phyloP scores from a whole-genome alignment of 345 rosid genomes.

The Garcia nutans region DNA sequence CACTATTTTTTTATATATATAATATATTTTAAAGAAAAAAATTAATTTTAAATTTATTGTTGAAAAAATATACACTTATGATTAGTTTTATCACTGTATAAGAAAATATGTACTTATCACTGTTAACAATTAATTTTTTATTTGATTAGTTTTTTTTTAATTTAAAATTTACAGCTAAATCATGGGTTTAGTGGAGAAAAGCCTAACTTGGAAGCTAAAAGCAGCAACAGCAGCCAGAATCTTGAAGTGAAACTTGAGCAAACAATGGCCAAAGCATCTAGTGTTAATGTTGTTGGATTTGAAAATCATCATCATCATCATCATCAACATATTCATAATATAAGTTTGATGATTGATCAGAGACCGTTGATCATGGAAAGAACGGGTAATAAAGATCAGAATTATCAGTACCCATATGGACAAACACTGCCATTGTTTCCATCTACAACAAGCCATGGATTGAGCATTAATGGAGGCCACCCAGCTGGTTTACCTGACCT shows the following conservation, averaged over 20 bases:
- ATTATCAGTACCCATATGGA: neutral
- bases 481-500: slow-evolving; percentile 30
- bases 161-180: neutral
- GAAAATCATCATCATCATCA: neutral
- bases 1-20: neutral
- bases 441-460: neutral
- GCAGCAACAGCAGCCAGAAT: neutral
- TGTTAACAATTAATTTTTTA: too few relatives aligned
- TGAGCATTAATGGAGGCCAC: too few relatives aligned
- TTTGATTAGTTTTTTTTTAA: too few relatives aligned
- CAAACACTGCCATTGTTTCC: neutral
- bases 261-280: neutral
- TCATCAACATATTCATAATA: neutral
- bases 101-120: neutral
- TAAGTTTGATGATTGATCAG: neutral
- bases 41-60: too few relatives aligned
- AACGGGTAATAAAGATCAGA: neutral
- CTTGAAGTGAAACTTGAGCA: neutral
- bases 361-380: slow-evolving; percentile 7
- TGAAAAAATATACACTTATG: too few relatives aligned
- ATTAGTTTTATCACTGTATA: too few relatives aligned
- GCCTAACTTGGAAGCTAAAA: neutral
- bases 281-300: neutral
- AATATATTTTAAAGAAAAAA: too few relatives aligned
- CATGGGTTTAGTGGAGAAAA: neutral